Conservation (phyloP, 2,329 filamentous ascomycete genomes). For the Endocalyx cinctus region DNA sequence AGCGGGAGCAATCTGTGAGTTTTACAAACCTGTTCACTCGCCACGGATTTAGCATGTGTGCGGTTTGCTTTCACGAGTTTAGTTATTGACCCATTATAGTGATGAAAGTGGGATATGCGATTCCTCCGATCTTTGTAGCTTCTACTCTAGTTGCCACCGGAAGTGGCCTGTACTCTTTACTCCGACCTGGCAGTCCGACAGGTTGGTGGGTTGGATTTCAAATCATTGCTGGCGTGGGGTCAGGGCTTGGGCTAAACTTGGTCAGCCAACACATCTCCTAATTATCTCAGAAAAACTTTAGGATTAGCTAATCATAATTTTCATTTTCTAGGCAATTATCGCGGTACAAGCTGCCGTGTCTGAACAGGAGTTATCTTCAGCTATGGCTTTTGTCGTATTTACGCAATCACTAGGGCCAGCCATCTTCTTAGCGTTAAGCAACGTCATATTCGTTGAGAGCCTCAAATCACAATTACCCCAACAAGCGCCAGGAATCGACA, state of each 20-base stretch:
- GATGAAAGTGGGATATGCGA: conserved; percentile 7
- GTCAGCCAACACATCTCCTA: not conserved
- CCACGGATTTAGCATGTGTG: not conserved
- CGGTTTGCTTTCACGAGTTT: not conserved
- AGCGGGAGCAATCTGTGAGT: conserved; percentile 5
- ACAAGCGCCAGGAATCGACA: conserved; percentile 26
- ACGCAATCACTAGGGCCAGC: conserved; percentile 9
- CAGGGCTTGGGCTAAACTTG: conserved; percentile 4
- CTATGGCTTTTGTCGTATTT: conserved; percentile 12
- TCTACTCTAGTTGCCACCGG: conserved; percentile 3
- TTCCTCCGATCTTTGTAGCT: conserved; percentile 8
- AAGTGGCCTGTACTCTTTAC: conserved; percentile 9
- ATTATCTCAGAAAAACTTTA: not conserved
- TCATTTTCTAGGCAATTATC: conserved; percentile 3
- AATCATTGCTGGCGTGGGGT: conserved; percentile 4
- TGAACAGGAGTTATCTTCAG: conserved; percentile 4
- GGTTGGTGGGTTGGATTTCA: conserved; percentile 9
- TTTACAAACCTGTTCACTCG: conserved; percentile 1
- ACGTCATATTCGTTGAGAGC: conserved; percentile 25
- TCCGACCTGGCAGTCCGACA: conserved; percentile 2
- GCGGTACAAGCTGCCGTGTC: conserved; percentile 3
- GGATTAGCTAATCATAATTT: no score
- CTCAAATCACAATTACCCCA: conserved; percentile 26
- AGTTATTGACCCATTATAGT: conserved; percentile 6
- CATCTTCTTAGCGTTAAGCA: conserved; percentile 4